Evolutionary conservation across 106 monocot species (phyloP).

Genomic region (Dendrobium officinale): DNA sequence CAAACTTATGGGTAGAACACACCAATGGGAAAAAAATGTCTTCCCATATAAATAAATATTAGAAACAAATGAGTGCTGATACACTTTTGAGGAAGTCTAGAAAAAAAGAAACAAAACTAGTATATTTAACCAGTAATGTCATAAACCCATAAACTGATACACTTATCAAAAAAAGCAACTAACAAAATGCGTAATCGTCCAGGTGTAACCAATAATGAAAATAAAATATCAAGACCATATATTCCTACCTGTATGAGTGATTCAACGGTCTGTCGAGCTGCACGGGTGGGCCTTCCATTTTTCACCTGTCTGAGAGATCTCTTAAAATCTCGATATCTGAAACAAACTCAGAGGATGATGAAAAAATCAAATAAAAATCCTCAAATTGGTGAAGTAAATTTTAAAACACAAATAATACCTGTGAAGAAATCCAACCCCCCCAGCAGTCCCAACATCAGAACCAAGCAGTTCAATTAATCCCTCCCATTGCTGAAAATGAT

Average conservation of each 20-base stretch:
- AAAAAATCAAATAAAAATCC: neutral
- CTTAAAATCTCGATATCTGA: constrained; percentile 95
- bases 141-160: neutral
- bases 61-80: neutral
- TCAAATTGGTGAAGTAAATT: neutral
- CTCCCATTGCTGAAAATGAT: constrained; percentile 82
- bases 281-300: constrained; percentile 34
- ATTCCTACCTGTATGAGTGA: constrained; percentile 67
- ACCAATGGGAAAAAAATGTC: neutral
- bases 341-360: neutral
- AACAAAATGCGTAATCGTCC: neutral
- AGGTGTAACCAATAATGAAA: neutral
- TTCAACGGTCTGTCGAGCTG: constrained; percentile 45
- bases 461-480: constrained; percentile 91
- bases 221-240: neutral
- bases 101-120: neutral
- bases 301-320: constrained; percentile 49
- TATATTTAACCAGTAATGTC: neutral
- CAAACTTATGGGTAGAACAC: neutral
- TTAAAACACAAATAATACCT: constrained; percentile 32
- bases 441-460: constrained; percentile 64
- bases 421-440: constrained; percentile 94
- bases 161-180: neutral
- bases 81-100: neutral
- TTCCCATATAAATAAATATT: neutral